Percentiles rank a stretch among this genome's conserved stretches.
phyloP scores from a whole-genome alignment of 2,329 filamentous ascomycete genomes.

The Lachnellula occidentalis region DNA sequence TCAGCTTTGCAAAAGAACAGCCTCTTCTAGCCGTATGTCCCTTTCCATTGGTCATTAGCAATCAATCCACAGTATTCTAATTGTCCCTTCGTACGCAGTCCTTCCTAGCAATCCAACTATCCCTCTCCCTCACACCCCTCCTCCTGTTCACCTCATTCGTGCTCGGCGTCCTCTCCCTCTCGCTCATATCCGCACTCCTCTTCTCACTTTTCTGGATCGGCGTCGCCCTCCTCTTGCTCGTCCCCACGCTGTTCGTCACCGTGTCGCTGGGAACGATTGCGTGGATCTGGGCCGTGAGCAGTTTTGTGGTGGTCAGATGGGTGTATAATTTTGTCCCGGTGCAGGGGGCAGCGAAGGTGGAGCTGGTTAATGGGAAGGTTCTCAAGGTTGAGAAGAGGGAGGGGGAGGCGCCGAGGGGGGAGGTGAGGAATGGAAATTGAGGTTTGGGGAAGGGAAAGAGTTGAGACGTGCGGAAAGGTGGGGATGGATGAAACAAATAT shows the following conservation, averaged over 20 bases:
- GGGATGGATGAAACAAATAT: no score
- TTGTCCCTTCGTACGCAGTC: slow-evolving; percentile 41
- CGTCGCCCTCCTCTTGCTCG: slow-evolving; percentile 59
- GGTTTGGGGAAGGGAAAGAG: no score
- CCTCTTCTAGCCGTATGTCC: slow-evolving; percentile 63
- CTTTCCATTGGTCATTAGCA: background rate
- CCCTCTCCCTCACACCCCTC: slow-evolving; percentile 62
- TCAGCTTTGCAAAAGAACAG: slow-evolving; percentile 54
- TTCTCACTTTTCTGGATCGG: slow-evolving; percentile 65
- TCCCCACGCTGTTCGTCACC: slow-evolving; percentile 64
- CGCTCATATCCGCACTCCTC: slow-evolving; percentile 54
- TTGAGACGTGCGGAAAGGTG: no score
- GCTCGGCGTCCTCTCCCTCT: slow-evolving; percentile 55
- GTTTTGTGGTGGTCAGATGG: slow-evolving; percentile 48
- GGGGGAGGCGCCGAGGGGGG: slow-evolving; percentile 11
- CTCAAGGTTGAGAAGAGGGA: slow-evolving; percentile 21
- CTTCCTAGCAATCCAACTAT: slow-evolving; percentile 60
- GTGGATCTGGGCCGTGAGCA: slow-evolving; percentile 62
- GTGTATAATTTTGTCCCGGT: slow-evolving; percentile 35
- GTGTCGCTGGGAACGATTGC: slow-evolving; percentile 55
- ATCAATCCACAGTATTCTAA: background rate
- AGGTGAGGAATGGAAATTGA: slow-evolving; percentile 6
- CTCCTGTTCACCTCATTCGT: slow-evolving; percentile 64
- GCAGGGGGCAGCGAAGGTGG: slow-evolving; percentile 14
- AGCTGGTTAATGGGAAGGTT: slow-evolving; percentile 21